A percentile compares a stretch with the other conserved stretches of the same genome.
phyloP scores from a whole-genome alignment of 768 basidiomycete species.

The Austroboletus eburneus region DNA sequence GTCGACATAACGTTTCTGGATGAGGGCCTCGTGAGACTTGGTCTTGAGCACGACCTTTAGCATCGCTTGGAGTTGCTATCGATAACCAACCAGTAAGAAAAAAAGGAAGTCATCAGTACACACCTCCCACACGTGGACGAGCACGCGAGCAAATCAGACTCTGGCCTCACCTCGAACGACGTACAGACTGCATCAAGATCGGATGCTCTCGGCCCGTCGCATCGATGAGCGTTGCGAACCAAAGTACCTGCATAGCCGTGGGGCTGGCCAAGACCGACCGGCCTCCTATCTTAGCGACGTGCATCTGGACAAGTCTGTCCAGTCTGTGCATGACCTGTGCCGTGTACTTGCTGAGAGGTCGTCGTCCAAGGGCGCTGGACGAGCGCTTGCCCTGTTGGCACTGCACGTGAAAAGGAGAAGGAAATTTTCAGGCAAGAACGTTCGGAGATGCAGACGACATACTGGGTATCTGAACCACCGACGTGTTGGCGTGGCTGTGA shows the following conservation, averaged over 20 bases:
- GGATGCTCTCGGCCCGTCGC: slow-evolving; percentile 25
- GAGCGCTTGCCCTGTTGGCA: slow-evolving; percentile 20
- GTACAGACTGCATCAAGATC: slow-evolving; percentile 23
- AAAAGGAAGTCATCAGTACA: too few relatives aligned
- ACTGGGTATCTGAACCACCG: slow-evolving; percentile 7
- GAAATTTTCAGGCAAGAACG: not conserved
- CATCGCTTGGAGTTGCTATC: slow-evolving; percentile 22
- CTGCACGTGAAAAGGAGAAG: slow-evolving; percentile 1
- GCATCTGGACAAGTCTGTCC: slow-evolving; percentile 20
- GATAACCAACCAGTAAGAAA: too few relatives aligned
- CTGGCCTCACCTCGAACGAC: slow-evolving; percentile 20
- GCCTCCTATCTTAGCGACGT: slow-evolving; percentile 11
- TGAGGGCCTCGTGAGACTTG: slow-evolving; percentile 16
- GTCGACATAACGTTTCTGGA: slow-evolving; percentile 25
- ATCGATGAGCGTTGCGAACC: slow-evolving; percentile 23
- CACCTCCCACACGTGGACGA: not conserved
- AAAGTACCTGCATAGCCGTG: slow-evolving; percentile 18
- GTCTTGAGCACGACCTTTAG: slow-evolving; percentile 13
- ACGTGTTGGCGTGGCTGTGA: not conserved
- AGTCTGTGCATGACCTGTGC: slow-evolving; percentile 16
- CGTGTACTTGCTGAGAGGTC: slow-evolving; percentile 11
- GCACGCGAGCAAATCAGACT: not conserved
- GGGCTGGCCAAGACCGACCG: slow-evolving; percentile 11
- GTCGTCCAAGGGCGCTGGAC: not conserved
- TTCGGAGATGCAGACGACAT: too few relatives aligned